A percentile compares a stretch with the other conserved stretches of the same genome.
phyloP scores from a whole-genome alignment of 768 basidiomycete species.

The Tubosaeta sp. region DNA sequence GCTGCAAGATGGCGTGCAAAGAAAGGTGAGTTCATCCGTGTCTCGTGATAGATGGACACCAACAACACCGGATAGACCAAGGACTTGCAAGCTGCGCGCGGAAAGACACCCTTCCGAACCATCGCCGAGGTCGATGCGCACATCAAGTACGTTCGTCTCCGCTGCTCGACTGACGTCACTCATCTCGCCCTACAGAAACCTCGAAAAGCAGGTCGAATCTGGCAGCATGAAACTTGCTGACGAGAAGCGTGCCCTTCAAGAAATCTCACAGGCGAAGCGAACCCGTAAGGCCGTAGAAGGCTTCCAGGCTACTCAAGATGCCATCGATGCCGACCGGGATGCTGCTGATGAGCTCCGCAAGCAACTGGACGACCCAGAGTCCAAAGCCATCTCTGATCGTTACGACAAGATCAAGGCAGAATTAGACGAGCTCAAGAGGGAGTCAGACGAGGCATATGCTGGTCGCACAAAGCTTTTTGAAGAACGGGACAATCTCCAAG shows the following conservation, averaged over 20 bases:
- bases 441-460: constrained; percentile 80
- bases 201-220: constrained; percentile 90
- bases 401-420: constrained; percentile 82
- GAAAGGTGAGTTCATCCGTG: constrained; percentile 54
- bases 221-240: constrained; percentile 89
- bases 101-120: constrained; percentile 75
- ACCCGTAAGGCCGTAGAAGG: constrained; percentile 71
- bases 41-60: not conserved
- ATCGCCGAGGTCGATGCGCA: constrained; percentile 84
- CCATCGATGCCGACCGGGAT: constrained; percentile 75
- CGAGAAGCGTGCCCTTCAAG: constrained; percentile 91
- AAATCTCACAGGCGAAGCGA: constrained; percentile 74
- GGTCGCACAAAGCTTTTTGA: constrained; percentile 79
- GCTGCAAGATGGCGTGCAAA: constrained; percentile 71
- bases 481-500: constrained; percentile 74
- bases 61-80: constrained; percentile 54
- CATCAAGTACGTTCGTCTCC: constrained; percentile 57
- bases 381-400: constrained; percentile 73
- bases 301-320: constrained; percentile 73
- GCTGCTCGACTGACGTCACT: not conserved
- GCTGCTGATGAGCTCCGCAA: constrained; percentile 75
- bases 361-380: constrained; percentile 87
- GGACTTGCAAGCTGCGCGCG: constrained; percentile 76
- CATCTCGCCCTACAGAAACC: constrained; percentile 43
- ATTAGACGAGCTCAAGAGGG: constrained; percentile 81